phyloP scores from a whole-genome alignment of 2,329 filamentous ascomycete genomes.

The Pestalotiopsis sp. region DNA sequence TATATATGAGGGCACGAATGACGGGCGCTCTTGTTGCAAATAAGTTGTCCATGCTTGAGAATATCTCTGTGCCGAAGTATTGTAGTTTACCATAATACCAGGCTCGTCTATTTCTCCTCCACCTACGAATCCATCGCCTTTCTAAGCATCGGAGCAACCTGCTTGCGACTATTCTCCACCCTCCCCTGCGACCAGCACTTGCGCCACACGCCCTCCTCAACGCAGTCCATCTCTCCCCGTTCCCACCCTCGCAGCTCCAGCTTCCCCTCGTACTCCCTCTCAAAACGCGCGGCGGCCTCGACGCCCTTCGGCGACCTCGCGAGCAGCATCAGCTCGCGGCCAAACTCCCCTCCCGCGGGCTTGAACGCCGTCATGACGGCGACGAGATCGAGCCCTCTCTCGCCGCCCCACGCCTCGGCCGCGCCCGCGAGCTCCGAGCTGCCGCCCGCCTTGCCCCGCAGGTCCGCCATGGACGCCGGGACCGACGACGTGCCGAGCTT shows the following conservation, averaged over 20 bases:
- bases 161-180: slow-evolving; percentile 65
- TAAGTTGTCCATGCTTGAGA: no score
- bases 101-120: not conserved
- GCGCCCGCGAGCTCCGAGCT: slow-evolving; percentile 48
- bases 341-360: slow-evolving; percentile 53
- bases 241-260: slow-evolving; percentile 62
- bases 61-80: not conserved
- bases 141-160: slow-evolving; percentile 69
- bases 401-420: slow-evolving; percentile 56
- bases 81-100: not conserved
- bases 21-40: no score
- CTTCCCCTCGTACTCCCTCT: slow-evolving; percentile 41
- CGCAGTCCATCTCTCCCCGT: slow-evolving; percentile 48
- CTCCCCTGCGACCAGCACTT: slow-evolving; percentile 70
- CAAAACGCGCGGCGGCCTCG: slow-evolving; percentile 59
- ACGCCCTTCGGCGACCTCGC: slow-evolving; percentile 49
- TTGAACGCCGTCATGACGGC: slow-evolving; percentile 72
- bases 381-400: slow-evolving; percentile 63
- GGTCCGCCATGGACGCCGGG: slow-evolving; percentile 64
- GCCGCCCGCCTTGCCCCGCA: slow-evolving; percentile 56
- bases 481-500: slow-evolving; percentile 70
- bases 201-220: slow-evolving; percentile 46
- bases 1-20: no score
- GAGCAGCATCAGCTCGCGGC: slow-evolving; percentile 71
- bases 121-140: slow-evolving; percentile 48